phyloP scores from a whole-genome alignment of 257 asterid species.

The Craterostigma plantagineum region DNA sequence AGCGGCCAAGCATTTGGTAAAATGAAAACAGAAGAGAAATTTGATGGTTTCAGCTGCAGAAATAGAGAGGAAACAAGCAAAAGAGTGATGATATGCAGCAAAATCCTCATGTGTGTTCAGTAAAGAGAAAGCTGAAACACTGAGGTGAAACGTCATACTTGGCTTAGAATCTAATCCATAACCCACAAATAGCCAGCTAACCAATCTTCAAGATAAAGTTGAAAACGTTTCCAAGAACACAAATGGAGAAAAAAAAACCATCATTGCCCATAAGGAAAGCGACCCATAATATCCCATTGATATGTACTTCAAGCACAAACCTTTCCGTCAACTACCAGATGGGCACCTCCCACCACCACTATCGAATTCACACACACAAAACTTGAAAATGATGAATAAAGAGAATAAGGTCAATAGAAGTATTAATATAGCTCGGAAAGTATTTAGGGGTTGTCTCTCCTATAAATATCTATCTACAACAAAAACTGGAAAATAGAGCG shows the following conservation, averaged over 20 bases:
- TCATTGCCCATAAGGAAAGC: constrained; percentile 4
- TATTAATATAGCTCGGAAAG: constrained; percentile 3
- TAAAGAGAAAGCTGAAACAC: constrained; percentile 7
- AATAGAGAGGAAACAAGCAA: not conserved
- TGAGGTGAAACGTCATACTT: constrained; percentile 16
- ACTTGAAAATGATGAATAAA: constrained; percentile 2
- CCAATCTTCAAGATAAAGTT: constrained; percentile 6
- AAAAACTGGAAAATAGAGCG: constrained; percentile 10
- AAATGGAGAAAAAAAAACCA: constrained; percentile 11
- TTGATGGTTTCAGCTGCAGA: not conserved
- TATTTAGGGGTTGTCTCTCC: constrained; percentile 5
- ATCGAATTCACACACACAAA: constrained; percentile 4
- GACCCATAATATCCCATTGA: constrained; percentile 3
- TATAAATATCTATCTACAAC: constrained; percentile 7
- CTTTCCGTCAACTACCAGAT: constrained; percentile 18
- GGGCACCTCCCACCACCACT: constrained; percentile 20
- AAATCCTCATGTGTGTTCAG: not conserved
- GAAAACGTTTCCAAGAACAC: constrained; percentile 11
- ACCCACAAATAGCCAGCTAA: constrained; percentile 17
- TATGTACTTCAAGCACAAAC: constrained; percentile 13
- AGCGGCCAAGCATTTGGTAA: too few relatives aligned
- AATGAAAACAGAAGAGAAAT: too few relatives aligned
- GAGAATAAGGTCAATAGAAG: constrained; percentile 5
- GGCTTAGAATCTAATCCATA: constrained; percentile 24
- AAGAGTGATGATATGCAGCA: not conserved